phyloP scores from a whole-genome alignment of 2,329 filamentous ascomycete species.

The Seiridium cupressi region DNA sequence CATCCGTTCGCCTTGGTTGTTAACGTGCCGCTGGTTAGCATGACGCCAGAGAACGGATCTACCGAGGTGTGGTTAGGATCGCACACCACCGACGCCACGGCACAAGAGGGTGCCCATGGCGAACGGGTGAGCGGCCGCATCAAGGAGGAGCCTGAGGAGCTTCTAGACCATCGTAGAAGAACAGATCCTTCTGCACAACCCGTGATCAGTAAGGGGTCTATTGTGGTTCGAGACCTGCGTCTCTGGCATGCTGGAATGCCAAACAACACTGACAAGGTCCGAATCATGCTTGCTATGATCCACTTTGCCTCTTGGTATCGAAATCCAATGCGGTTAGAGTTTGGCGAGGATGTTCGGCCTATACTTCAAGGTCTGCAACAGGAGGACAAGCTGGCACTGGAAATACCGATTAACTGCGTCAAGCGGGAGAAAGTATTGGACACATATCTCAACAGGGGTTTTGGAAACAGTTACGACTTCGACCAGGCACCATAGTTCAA shows the following conservation, averaged over 20 bases:
- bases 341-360: slow-evolving; percentile 47
- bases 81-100: slow-evolving; percentile 32
- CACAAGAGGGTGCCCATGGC: slow-evolving; percentile 48
- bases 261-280: slow-evolving; percentile 46
- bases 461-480: slow-evolving; percentile 64
- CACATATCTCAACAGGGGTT: slow-evolving; percentile 53
- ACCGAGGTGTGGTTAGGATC: slow-evolving; percentile 62
- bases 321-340: slow-evolving; percentile 55
- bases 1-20: slow-evolving; percentile 55
- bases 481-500: slow-evolving; percentile 35
- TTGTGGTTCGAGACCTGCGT: slow-evolving; percentile 58
- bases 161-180: slow-evolving; percentile 35
- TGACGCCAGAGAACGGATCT: slow-evolving; percentile 50
- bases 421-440: slow-evolving; percentile 36
- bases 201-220: slow-evolving; percentile 48
- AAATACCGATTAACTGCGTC: slow-evolving; percentile 51
- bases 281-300: slow-evolving; percentile 61
- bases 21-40: slow-evolving; percentile 51
- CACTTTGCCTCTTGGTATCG: slow-evolving; percentile 58
- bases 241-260: slow-evolving; percentile 66
- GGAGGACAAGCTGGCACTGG: slow-evolving; percentile 32
- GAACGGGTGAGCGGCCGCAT: slow-evolving; percentile 53
- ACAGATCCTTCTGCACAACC: slow-evolving; percentile 48
- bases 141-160: slow-evolving; percentile 30
- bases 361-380: slow-evolving; percentile 36